Evolutionary conservation across 2,329 filamentous ascomycete genomes (phyloP), one percentile per base, ranked within the genome.

Genomic region (Trichoderma atrobrunneum): DNA sequence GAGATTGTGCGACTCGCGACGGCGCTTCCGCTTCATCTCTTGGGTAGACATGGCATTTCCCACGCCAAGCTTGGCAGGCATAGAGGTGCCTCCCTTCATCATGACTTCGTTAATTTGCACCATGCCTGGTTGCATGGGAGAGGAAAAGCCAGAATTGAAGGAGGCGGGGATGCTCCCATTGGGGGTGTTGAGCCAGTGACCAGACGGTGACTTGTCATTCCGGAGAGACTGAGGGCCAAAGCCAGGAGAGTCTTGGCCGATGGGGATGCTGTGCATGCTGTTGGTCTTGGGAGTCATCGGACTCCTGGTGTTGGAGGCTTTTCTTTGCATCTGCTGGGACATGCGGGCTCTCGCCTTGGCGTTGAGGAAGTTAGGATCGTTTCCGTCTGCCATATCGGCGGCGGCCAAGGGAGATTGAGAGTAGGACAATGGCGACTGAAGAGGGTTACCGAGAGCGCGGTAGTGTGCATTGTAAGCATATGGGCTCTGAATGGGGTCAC

Each of bases 1-100:
- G 51, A 97, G 87, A 80, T 99, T 98, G 84, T 99, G 96, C 1
- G 95, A 98, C 79, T 98, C 96, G 51, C 96, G 89, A 73, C 96
- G 90, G 73, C 95, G 89, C 81, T 95, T 93, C 77, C 94, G 90
- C 88, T 98, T 98, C 78, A 95, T 94, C 80, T 98, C 96, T 78
- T 97, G 94, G 1, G 94, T 92, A 70, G 96, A 93, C 67, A 92
- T 86, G 18, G 86, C 84, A 51, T 80, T 80, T 43, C 81, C 80
- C n/a, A 80, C 85, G 69, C 87, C 88, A 66, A 98, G 90, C 84
- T 98, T 98, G 39, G 94, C 88, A 2, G 95, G 95, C 84, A 98
- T 91, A 1, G 95, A 98, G 43, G 93, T 92, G 77, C 93, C 92
- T 73, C 93, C 94, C 79, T 93, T 94, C 79, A 95, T 91, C 79